A percentile compares a stretch with the other conserved stretches of the same genome.
Conservation (phyloP, 805 yeast species). For the Candida pini region DNA sequence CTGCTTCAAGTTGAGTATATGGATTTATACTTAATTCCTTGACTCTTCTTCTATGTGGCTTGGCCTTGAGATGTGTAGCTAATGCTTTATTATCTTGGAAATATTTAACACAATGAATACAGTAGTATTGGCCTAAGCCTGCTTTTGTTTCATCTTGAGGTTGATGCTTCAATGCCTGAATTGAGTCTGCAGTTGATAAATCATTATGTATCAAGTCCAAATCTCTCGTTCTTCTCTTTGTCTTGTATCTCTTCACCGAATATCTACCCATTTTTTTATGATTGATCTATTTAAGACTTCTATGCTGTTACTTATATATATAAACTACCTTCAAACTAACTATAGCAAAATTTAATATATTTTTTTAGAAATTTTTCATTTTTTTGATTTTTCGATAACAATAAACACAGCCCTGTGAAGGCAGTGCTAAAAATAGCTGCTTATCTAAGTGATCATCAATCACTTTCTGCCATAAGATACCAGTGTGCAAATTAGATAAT, state of each 20-base stretch:
- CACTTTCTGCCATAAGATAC: too few relatives aligned
- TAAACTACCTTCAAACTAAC: too few relatives aligned
- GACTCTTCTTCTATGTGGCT: slow-evolving; percentile 82
- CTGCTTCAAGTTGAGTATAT: slow-evolving; percentile 81
- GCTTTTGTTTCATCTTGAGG: slow-evolving; percentile 85
- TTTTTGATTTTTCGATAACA: too few relatives aligned
- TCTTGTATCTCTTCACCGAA: slow-evolving; percentile 80
- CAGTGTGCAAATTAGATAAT: too few relatives aligned
- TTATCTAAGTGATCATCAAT: too few relatives aligned
- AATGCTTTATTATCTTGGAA: slow-evolving; percentile 74
- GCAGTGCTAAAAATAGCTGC: too few relatives aligned
- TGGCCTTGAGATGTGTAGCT: slow-evolving; percentile 65
- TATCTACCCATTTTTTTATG: slow-evolving; percentile 69
- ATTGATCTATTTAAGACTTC: neutral
- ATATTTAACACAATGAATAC: slow-evolving; percentile 91
- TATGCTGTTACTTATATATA: neutral
- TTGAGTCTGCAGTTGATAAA: slow-evolving; percentile 56
- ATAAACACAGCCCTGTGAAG: too few relatives aligned
- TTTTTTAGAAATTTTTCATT: too few relatives aligned
- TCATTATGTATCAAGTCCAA: slow-evolving; percentile 79
- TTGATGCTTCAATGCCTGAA: slow-evolving; percentile 66
- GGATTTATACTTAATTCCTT: slow-evolving; percentile 73
- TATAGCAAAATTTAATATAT: too few relatives aligned
- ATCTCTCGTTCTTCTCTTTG: slow-evolving; percentile 82
- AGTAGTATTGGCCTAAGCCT: slow-evolving; percentile 92